Conservation (phyloP, 2,329 filamentous ascomycete genomes). For the Colletotrichum australisinense region DNA sequence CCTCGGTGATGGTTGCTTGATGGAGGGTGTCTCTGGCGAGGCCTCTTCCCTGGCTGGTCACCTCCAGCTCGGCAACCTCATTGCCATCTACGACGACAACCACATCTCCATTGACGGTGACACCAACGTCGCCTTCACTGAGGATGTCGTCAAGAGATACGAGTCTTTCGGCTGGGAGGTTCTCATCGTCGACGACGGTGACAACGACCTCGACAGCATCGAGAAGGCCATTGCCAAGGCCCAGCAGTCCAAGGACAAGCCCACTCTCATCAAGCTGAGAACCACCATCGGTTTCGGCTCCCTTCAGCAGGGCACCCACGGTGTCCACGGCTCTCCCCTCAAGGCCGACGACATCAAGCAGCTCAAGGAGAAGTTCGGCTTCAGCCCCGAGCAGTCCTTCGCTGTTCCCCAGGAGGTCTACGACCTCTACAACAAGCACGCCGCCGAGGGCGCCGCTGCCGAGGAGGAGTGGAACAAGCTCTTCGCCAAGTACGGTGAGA, state of each 20-base stretch:
- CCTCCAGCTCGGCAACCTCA: conserved; percentile 97
- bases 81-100: conserved; percentile 98
- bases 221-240: conserved; percentile 88
- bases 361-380: conserved; percentile 95
- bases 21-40: conserved; percentile 97
- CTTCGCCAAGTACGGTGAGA: conserved; percentile 84
- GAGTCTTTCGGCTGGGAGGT: conserved; percentile 98
- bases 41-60: conserved; percentile 93
- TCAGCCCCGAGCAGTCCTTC: conserved; percentile 94
- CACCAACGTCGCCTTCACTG: conserved; percentile 96
- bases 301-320: conserved; percentile 89
- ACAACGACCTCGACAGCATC: conserved; percentile 87
- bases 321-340: conserved; percentile 95
- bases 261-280: conserved; percentile 93
- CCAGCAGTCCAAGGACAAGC: conserved; percentile 94
- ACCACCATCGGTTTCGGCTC: conserved; percentile 99
- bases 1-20: conserved; percentile 97
- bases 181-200: conserved; percentile 85
- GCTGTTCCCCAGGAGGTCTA: conserved; percentile 95
- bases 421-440: conserved; percentile 87
- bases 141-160: conserved; percentile 95
- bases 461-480: conserved; percentile 97
- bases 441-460: conserved; percentile 84
- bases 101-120: conserved; percentile 96
- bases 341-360: conserved; percentile 95